These are phyloP conservation scores for Helianthus tuberosus DNA, from an alignment of 129 eudicot genomes.

Conservation along the genomic window DNA sequence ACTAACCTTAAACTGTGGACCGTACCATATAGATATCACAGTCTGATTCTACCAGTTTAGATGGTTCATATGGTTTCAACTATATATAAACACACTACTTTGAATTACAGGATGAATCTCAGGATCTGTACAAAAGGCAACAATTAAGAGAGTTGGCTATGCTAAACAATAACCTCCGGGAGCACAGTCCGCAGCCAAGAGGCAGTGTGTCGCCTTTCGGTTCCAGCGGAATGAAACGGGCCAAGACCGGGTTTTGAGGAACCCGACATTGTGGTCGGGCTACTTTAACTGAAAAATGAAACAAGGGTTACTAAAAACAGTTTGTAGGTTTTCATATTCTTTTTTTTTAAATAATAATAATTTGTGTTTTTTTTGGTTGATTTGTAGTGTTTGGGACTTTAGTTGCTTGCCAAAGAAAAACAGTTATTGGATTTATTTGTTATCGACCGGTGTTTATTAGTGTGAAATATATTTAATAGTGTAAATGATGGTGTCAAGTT, in stretches of 20 bases:
- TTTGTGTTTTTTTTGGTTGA: constrained; percentile 15
- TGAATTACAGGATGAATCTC: constrained; percentile 59
- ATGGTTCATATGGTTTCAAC: not conserved
- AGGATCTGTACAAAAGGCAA: constrained; percentile 64
- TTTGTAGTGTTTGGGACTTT: constrained; percentile 28
- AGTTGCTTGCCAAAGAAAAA: constrained; percentile 29
- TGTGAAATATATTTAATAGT: constrained; percentile 23
- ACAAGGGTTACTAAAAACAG: constrained; percentile 14
- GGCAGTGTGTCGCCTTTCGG: constrained; percentile 47
- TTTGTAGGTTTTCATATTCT: constrained; percentile 12
- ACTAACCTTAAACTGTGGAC: no score
- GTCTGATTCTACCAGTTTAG: no score
- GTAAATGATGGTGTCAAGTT: not conserved
- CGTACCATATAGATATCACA: no score
- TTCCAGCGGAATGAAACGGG: constrained; percentile 23
- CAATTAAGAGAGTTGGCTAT: constrained; percentile 75
- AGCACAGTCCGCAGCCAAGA: constrained; percentile 59
- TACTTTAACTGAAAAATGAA: constrained; percentile 19
- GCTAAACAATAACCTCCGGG: constrained; percentile 65
- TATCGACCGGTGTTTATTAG: constrained; percentile 26
- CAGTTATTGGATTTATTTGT: constrained; percentile 49
- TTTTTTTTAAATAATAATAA: not conserved
- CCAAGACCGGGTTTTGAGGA: constrained; percentile 27
- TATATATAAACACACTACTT: not conserved
- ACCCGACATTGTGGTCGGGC: not conserved